These are phyloP conservation scores for Triticum turgidum DNA, from an alignment of 176 grass and related monocot genomes.

Conservation along the genomic window DNA sequence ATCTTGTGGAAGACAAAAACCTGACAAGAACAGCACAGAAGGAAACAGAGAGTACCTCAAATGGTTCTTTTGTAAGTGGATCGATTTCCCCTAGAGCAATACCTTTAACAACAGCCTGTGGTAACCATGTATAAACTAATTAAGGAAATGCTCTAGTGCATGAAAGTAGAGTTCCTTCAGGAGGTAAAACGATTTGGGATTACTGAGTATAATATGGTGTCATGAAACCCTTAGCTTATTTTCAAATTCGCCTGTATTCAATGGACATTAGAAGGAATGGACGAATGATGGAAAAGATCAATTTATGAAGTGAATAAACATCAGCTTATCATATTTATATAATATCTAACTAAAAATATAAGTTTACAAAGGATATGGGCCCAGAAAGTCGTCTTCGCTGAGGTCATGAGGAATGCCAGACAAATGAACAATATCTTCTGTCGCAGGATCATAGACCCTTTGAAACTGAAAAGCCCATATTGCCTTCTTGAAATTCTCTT, in stretches of 20 bases:
- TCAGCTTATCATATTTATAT: constrained; percentile 2
- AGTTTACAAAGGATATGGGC: constrained; percentile 87
- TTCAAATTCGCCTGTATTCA: constrained; percentile 8
- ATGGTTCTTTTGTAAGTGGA: constrained; percentile 79
- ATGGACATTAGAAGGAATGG: background rate
- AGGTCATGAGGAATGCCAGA: constrained; percentile 45
- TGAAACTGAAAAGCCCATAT: constrained; percentile 91
- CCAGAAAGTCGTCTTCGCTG: constrained; percentile 85
- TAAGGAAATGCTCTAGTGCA: constrained; percentile 56
- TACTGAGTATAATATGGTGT: background rate
- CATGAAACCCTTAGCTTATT: constrained; percentile 17
- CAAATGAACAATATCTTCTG: constrained; percentile 79
- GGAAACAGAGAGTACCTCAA: constrained; percentile 51
- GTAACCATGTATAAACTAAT: constrained; percentile 74
- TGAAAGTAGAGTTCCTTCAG: constrained; percentile 1
- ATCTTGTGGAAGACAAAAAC: background rate
- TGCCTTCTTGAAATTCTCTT: constrained; percentile 88
- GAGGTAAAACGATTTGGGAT: constrained; percentile 17
- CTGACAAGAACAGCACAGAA: constrained; percentile 1
- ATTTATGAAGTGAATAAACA: background rate
- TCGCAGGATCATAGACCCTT: constrained; percentile 91
- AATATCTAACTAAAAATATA: constrained; percentile 6
- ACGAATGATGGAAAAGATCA: background rate
- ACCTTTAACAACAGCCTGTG: constrained; percentile 75
- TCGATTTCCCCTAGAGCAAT: constrained; percentile 86